Conservation (phyloP, 1,284 basidiomycete genomes). For the Pascua guehoae region DNA sequence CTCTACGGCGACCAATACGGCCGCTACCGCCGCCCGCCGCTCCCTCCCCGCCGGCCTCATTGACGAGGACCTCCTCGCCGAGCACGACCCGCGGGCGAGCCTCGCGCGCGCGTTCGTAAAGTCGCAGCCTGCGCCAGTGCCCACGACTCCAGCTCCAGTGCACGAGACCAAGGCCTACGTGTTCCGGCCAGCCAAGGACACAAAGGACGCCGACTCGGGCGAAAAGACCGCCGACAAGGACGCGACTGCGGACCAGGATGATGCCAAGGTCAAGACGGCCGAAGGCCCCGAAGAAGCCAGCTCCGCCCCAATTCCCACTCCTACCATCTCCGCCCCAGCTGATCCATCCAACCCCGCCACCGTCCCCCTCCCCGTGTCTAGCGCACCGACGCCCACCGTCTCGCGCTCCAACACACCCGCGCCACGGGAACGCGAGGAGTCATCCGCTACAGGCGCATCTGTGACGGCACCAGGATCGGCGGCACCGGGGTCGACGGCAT, state of each 20-base stretch:
- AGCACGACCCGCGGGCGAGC: conserved; percentile 37
- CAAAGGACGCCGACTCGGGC: neutral
- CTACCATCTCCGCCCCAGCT: neutral
- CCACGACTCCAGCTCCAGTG: conserved; percentile 5
- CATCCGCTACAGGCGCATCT: too few species aligned
- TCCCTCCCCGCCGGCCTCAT: conserved; percentile 26
- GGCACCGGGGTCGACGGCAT: too few species aligned
- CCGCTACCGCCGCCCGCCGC: neutral
- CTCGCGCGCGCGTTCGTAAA: conserved; percentile 47
- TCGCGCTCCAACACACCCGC: conserved; percentile 27
- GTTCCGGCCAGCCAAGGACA: conserved; percentile 1
- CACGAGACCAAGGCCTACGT: conserved; percentile 12
- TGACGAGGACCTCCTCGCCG: conserved; percentile 42
- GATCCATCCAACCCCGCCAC: conserved; percentile 3
- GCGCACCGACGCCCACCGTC: conserved; percentile 24
- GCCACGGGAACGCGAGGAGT: too few species aligned
- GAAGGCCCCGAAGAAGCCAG: neutral
- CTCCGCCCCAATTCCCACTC: too few species aligned
- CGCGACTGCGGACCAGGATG: neutral
- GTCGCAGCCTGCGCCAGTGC: conserved; percentile 1
- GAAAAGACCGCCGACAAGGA: neutral
- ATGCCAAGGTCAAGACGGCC: neutral
- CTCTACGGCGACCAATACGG: conserved; percentile 5
- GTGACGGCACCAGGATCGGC: too few species aligned
- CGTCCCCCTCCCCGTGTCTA: conserved; percentile 37